Evolutionary conservation across 23 red algal species (phyloP).

Genomic region (Agarophyton chilense): DNA sequence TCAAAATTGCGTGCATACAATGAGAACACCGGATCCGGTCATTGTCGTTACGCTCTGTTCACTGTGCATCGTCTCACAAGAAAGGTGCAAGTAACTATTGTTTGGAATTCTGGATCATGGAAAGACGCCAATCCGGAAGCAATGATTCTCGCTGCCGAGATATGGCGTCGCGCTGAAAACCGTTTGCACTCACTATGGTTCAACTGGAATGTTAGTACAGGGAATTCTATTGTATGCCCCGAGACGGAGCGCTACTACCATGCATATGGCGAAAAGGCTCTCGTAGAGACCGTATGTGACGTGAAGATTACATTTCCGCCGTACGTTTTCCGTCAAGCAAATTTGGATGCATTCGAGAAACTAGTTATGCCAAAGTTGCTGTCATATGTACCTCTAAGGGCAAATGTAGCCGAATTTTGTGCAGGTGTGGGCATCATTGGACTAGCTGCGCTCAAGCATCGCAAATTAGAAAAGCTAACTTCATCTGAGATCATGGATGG

Average conservation of each 20-base stretch:
- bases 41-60: slow-evolving; percentile 65
- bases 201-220: slow-evolving; percentile 53
- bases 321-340: slow-evolving; percentile 74
- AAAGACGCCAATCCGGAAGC: slow-evolving; percentile 49
- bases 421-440: slow-evolving; percentile 90
- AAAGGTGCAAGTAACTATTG: slow-evolving; percentile 52
- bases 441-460: slow-evolving; percentile 43
- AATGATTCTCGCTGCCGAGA: slow-evolving; percentile 9
- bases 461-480: slow-evolving; percentile 26
- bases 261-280: slow-evolving; percentile 10
- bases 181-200: slow-evolving; percentile 69
- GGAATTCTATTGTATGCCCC: slow-evolving; percentile 60
- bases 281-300: slow-evolving; percentile 36
- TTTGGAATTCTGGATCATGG: slow-evolving; percentile 61
- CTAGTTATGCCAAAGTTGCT: slow-evolving; percentile 57
- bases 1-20: slow-evolving; percentile 58
- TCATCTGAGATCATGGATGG: slow-evolving; percentile 68
- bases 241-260: slow-evolving; percentile 49
- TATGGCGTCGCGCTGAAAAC: slow-evolving; percentile 38
- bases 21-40: slow-evolving; percentile 42
- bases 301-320: slow-evolving; percentile 68
- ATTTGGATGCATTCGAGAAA: slow-evolving; percentile 80
- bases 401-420: slow-evolving; percentile 78
- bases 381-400: slow-evolving; percentile 41
- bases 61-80: slow-evolving; percentile 39